These are phyloP conservation scores for Chloropicon primus DNA, from an alignment of 139 green algal species.

Conservation along the genomic window DNA sequence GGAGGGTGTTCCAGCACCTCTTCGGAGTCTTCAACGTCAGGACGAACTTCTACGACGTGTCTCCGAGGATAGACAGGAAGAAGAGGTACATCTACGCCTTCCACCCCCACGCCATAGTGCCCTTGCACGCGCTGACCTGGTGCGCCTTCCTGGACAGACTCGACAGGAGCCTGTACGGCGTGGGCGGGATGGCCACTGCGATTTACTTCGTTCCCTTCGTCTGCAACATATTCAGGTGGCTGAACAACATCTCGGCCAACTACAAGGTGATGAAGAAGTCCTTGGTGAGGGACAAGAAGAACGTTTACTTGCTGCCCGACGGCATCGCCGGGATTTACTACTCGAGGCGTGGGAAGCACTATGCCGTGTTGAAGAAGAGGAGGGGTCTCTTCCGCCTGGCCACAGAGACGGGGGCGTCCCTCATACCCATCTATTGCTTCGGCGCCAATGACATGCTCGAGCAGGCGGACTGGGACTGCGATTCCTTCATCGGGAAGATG, in stretches of 20 bases:
- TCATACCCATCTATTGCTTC: constrained; percentile 33
- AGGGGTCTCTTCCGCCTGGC: not conserved
- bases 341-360: not conserved
- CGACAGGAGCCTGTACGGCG: not conserved
- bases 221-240: not conserved
- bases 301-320: not conserved
- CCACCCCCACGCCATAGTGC: not conserved
- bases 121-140: not conserved
- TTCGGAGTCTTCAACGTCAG: not conserved
- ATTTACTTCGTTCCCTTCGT: not conserved
- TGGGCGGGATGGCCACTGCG: not conserved
- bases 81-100: not conserved
- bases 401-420: constrained; percentile 20
- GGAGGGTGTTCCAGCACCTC: not conserved
- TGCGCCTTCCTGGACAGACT: not conserved
- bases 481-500: not conserved
- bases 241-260: not conserved
- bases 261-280: not conserved
- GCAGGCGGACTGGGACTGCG: not conserved
- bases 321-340: not conserved
- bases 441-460: constrained; percentile 35
- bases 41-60: not conserved
- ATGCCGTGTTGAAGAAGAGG: not conserved
- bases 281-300: not conserved
- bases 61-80: not conserved